These are phyloP conservation scores for Aspergillus quadricinctus DNA, from an alignment of 2,329 filamentous ascomycete genomes.

Conservation along the genomic window DNA sequence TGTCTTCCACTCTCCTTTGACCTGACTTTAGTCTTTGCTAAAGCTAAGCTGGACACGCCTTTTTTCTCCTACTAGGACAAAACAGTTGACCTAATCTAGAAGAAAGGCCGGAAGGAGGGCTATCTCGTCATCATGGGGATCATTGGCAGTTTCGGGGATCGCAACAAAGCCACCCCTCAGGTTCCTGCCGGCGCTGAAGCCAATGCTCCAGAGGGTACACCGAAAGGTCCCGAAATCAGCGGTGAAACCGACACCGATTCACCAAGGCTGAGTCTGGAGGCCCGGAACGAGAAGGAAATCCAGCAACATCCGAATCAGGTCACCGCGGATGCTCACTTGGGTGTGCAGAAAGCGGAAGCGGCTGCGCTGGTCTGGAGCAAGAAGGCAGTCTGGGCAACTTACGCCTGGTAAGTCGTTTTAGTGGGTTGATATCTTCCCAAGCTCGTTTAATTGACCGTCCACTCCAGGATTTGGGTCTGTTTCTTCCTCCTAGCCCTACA, in stretches of 20 bases:
- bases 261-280: conserved; percentile 21
- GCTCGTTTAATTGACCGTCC: conserved; percentile 8
- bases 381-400: conserved; percentile 29
- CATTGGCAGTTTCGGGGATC: background rate
- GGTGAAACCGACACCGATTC: conserved; percentile 13
- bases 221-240: background rate
- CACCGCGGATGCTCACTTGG: conserved; percentile 30
- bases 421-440: background rate
- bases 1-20: background rate
- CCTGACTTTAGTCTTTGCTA: background rate
- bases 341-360: conserved; percentile 46
- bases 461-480: conserved; percentile 42
- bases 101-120: background rate
- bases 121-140: background rate
- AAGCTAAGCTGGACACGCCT: background rate
- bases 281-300: conserved; percentile 26
- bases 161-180: background rate
- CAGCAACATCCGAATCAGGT: conserved; percentile 18
- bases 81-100: background rate
- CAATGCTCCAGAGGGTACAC: background rate
- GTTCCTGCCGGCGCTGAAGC: background rate
- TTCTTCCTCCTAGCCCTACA: conserved; percentile 46
- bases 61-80: background rate
- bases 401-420: conserved; percentile 26
- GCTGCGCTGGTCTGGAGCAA: conserved; percentile 45